These are phyloP conservation scores for Pseudogymnoascus sp. DNA, from an alignment of 2,329 filamentous ascomycete genomes.

Conservation along the genomic window DNA sequence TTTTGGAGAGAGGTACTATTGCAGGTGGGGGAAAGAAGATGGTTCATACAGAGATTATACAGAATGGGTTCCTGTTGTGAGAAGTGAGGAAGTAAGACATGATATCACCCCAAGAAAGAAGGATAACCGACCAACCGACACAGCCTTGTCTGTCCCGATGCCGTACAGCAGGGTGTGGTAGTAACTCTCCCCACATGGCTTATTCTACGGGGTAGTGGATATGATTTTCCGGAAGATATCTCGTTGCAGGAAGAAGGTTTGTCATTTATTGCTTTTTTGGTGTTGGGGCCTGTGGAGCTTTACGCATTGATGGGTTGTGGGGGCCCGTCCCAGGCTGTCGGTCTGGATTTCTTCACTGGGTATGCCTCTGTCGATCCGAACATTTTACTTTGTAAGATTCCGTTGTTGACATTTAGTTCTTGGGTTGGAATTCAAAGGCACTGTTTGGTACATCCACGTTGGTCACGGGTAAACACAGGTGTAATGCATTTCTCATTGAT, in stretches of 20 bases:
- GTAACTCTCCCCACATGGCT: not conserved
- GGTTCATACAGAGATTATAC: not conserved
- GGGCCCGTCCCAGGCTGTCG: not conserved
- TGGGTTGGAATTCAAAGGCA: not conserved
- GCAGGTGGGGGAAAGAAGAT: not conserved
- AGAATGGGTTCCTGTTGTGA: not conserved
- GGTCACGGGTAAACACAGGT: not conserved
- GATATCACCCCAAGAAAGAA: not conserved
- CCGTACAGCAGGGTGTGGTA: not conserved
- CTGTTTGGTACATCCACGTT: not conserved
- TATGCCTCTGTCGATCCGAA: not conserved
- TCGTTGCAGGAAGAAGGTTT: not conserved
- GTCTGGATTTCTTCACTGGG: not conserved
- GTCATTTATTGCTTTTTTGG: not conserved
- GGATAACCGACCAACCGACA: not conserved
- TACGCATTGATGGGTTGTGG: not conserved
- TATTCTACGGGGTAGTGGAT: not conserved
- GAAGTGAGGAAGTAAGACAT: not conserved
- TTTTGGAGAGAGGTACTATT: not conserved
- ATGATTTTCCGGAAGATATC: not conserved
- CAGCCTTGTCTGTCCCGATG: not conserved
- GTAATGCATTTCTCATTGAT: not conserved
- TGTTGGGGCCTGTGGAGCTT: not conserved
- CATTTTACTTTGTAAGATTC: not conserved
- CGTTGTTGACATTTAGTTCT: not conserved